Evolutionary conservation across 2,329 filamentous ascomycete genomes (phyloP).

Genomic region (Aspergillus neoniger): DNA sequence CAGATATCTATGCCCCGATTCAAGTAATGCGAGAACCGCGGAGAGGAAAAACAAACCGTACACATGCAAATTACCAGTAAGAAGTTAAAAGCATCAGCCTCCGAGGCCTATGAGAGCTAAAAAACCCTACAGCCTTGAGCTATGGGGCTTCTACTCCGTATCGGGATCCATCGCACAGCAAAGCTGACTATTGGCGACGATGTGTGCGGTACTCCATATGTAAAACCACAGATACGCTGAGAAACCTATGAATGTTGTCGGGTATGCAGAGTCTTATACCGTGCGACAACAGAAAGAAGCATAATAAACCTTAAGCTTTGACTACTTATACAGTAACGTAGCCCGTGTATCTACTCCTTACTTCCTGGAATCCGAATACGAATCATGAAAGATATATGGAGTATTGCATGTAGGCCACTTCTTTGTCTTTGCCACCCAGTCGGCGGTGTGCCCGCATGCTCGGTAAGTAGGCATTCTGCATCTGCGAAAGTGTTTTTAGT

Average conservation of each 20-base stretch:
- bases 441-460: not conserved
- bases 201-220: no score
- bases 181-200: no score
- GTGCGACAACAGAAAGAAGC: not conserved
- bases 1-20: no score
- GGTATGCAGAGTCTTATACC: no score
- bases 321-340: not conserved
- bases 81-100: not conserved
- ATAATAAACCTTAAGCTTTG: not conserved
- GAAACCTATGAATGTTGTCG: no score
- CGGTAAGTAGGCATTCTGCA: not conserved
- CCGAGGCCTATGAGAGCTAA: not conserved
- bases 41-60: no score
- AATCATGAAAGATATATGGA: not conserved
- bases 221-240: no score
- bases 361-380: not conserved
- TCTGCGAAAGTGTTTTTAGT: not conserved
- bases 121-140: no score
- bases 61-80: not conserved
- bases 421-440: not conserved
- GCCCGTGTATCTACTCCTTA: not conserved
- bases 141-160: no score
- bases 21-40: no score
- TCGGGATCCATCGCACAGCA: no score
- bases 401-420: not conserved